These are phyloP conservation scores for Pseudoturritis turrita DNA, from an alignment of 345 rosid genomes.

Conservation along the genomic window DNA sequence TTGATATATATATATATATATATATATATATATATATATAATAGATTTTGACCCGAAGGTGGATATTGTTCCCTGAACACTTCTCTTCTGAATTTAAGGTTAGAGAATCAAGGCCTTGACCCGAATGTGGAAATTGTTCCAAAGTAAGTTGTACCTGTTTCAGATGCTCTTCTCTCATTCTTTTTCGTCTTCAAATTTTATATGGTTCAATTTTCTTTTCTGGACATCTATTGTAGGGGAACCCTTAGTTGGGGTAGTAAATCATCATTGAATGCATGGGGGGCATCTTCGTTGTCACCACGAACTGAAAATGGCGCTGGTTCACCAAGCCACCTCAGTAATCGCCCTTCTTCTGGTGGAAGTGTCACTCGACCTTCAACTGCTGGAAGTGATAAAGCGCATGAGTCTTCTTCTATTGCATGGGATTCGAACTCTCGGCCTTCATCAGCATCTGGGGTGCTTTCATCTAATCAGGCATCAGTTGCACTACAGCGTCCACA, in stretches of 20 bases:
- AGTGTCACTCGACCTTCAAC: slow-evolving; percentile 92
- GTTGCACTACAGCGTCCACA: slow-evolving; percentile 71
- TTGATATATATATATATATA: neutral
- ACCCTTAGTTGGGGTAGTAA: slow-evolving; percentile 91
- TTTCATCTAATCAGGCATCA: slow-evolving; percentile 69
- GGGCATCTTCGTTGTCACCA: slow-evolving; percentile 65
- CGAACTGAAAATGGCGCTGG: slow-evolving; percentile 63
- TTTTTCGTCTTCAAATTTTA: neutral
- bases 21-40: too few relatives aligned
- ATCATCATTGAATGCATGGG: slow-evolving; percentile 90
- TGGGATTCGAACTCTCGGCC: slow-evolving; percentile 91
- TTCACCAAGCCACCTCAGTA: slow-evolving; percentile 77
- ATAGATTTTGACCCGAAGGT: too few relatives aligned
- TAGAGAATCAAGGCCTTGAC: slow-evolving; percentile 95
- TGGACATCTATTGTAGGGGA: slow-evolving; percentile 48
- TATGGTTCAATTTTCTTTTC: neutral
- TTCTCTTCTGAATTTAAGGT: slow-evolving; percentile 46
- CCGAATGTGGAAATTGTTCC: slow-evolving; percentile 98
- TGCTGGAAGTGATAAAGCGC: slow-evolving; percentile 76
- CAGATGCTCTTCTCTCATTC: neutral
- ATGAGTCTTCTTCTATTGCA: slow-evolving; percentile 52
- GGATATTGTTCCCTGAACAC: neutral
- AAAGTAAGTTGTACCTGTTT: slow-evolving; percentile 56
- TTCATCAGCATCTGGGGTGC: slow-evolving; percentile 87
- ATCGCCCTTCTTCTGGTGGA: slow-evolving; percentile 96